Base-by-base conservation (phyloP, 148 eudicot species). In the Cornus florida region DNA sequence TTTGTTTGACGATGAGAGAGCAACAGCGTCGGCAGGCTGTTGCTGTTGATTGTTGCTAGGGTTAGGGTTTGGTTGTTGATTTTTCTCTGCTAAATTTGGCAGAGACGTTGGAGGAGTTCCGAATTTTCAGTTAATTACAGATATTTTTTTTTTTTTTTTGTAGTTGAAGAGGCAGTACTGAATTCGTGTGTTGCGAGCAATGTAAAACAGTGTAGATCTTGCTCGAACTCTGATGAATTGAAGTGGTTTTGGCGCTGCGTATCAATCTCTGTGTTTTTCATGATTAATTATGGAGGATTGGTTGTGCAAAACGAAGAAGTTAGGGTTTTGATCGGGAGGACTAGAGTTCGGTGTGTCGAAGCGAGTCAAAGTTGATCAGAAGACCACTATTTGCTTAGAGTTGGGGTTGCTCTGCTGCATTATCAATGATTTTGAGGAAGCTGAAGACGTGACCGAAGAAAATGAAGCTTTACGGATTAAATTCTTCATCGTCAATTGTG, bases 1-100 rank as follows among this genome's bases (percentile, higher is more conserved):
- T 74, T 41, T 65, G 77, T 74, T 74, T 65, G 70, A 64, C 10
- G 48, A 67, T 4, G 77, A 62, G 32, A 75, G 20, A 31, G 43
- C 31, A 62, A 73, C 13, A 59, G 19, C 59, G 59, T 53, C 48
- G 48, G 48, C 10, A 43, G 48, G 48, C 4, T 43, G 1, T 43
- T 43, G 48, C 4, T 43, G 1, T 43, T 43, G 59, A 53, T 53
- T 53, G 14, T 53, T 53, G 59, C 5, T 53, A 53, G 59, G 59
- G 59, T 16, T 53, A 3, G 59, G 48, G 48, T 43, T 43, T 43
- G 48, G 59, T 16, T 53, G 19, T 1, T 62, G 23, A 62, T 20
- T 62, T 62, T 62, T 62, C 6, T 62, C 23, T 19, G 22, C 23
- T 62, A n/a, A 62, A 62, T 62, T 62, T 62, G 66, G 59, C 59